A percentile compares a stretch with the other conserved stretches of the same genome.
Evolutionary conservation across 768 basidiomycete species (phyloP).

Genomic region (Rhodotorula kratochvilovae): DNA sequence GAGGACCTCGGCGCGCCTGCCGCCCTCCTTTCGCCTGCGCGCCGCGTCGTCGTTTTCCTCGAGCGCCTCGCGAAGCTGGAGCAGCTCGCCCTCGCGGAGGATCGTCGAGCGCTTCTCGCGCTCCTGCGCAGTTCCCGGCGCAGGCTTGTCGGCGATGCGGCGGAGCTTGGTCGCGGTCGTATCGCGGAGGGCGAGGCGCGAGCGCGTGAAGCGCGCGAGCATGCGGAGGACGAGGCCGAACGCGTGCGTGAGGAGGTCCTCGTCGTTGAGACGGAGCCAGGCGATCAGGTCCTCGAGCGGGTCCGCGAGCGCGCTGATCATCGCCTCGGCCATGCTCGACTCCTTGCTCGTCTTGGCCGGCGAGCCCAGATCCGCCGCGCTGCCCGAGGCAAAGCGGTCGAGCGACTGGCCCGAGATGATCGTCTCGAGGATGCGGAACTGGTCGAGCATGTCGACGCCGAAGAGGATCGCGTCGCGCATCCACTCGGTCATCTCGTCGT

Average conservation of each 20-base stretch:
- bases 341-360: slow-evolving; percentile 49
- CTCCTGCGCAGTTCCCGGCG: not conserved
- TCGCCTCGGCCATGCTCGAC: slow-evolving; percentile 62
- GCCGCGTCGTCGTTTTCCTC: slow-evolving; percentile 23
- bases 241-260: slow-evolving; percentile 83
- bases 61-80: slow-evolving; percentile 37
- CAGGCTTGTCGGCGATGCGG: slow-evolving; percentile 18
- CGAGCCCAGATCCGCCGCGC: slow-evolving; percentile 31
- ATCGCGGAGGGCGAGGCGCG: slow-evolving; percentile 19
- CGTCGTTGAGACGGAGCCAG: slow-evolving; percentile 90
- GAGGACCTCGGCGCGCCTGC: slow-evolving; percentile 1
- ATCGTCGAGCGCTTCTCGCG: slow-evolving; percentile 20
- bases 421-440: slow-evolving; percentile 72
- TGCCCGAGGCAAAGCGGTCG: slow-evolving; percentile 31
- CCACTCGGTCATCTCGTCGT: slow-evolving; percentile 85
- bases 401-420: slow-evolving; percentile 50
- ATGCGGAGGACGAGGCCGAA: slow-evolving; percentile 75
- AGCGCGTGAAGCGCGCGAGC: slow-evolving; percentile 68
- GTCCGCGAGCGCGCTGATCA: slow-evolving; percentile 68
- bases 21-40: slow-evolving; percentile 5
- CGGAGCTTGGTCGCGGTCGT: slow-evolving; percentile 16
- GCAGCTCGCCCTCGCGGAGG: slow-evolving; percentile 36
- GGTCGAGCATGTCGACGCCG: slow-evolving; percentile 74
- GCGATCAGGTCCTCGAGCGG: slow-evolving; percentile 72
- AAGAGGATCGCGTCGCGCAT: slow-evolving; percentile 98